Base-by-base conservation (phyloP, 768 basidiomycete genomes). In the Exsudoporus frostii region DNA sequence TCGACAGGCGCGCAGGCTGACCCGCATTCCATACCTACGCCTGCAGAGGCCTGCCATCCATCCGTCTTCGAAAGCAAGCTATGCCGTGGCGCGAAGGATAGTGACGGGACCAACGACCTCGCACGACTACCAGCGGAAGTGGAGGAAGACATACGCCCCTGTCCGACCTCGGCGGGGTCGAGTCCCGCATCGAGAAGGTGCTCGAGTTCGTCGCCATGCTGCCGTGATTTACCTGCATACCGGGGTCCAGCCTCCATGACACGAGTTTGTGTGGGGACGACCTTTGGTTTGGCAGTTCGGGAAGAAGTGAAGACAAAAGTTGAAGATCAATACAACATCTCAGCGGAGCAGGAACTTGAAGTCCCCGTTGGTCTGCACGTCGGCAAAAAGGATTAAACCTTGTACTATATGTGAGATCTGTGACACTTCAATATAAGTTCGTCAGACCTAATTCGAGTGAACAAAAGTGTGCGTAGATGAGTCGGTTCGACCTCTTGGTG, bases 171-270 rank as follows among this genome's bases (percentile, higher is more conserved):
- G 97, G 95, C 15, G 97, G 96, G 9, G 80, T 98, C 5, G 87
- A 90, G 51, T 63, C 76, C 14, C 93, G 88, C 57, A 79, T 98
- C 15, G 93, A 96, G 66, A 94, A 94, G 69, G 83, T 98, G 76
- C 81, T 97, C 34, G 95, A 98, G 64, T 84, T 96, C n/a, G 93
- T 98, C 14, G 93, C 91, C 1, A 88, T 98, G 83, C 97, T 97
- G 0, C 73, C 98, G 1, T 85, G 68, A 84, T 99, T 7, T 98
- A 98, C 72, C 71, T 91, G 5, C 88, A 94, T 58, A 95, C 93
- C 0, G 96, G 97, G 2, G 88, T 97, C 3, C 87, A 90, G 57
- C 88, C 95, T 5, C 94, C 96, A 1, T n/a, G n/a, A n/a, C n/a
- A n/a, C n/a, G n/a, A n/a, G n/a, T n/a, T n/a, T n/a, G n/a, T n/a